Evolutionary conservation across 2,329 filamentous ascomycete genomes (phyloP).

Genomic region (Colletotrichum agaves): DNA sequence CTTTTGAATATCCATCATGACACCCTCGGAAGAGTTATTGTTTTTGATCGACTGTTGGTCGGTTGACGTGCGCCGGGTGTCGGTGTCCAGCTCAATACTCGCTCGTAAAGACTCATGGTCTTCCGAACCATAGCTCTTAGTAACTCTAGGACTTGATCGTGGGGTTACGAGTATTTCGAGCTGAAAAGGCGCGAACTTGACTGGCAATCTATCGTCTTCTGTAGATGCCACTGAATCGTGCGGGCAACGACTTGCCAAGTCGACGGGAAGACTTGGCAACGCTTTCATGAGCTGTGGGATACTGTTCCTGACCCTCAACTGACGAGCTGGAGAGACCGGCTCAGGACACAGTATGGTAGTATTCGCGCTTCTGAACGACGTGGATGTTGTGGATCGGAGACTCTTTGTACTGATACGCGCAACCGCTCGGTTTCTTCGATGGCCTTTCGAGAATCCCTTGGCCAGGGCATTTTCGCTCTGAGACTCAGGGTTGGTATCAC

Average conservation of each 20-base stretch:
- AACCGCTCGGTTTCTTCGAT: conserved; percentile 44
- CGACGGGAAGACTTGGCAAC: conserved; percentile 57
- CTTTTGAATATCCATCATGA: background rate
- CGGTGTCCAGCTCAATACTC: conserved; percentile 18
- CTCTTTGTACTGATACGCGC: conserved; percentile 39
- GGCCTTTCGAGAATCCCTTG: conserved; percentile 33
- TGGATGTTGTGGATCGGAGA: background rate
- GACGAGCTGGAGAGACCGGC: conserved; percentile 58
- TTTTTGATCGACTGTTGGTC: background rate
- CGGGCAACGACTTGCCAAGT: conserved; percentile 20
- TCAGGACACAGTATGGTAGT: conserved; percentile 55
- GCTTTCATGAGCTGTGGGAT: conserved; percentile 65
- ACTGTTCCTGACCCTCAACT: conserved; percentile 59
- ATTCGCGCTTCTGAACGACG: background rate
- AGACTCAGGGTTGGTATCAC: too few relatives aligned
- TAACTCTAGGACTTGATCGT: conserved; percentile 24
- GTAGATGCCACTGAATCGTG: background rate
- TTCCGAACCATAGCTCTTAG: conserved; percentile 3
- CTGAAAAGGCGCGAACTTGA: conserved; percentile 36
- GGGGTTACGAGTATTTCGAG: conserved; percentile 30
- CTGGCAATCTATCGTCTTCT: conserved; percentile 26
- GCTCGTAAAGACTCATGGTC: conserved; percentile 27
- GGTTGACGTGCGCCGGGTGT: background rate
- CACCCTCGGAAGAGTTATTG: background rate
- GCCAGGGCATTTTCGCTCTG: too few relatives aligned